Evolutionary conservation across 1,284 basidiomycete genomes (phyloP).

Genomic region (Trametes sp.): DNA sequence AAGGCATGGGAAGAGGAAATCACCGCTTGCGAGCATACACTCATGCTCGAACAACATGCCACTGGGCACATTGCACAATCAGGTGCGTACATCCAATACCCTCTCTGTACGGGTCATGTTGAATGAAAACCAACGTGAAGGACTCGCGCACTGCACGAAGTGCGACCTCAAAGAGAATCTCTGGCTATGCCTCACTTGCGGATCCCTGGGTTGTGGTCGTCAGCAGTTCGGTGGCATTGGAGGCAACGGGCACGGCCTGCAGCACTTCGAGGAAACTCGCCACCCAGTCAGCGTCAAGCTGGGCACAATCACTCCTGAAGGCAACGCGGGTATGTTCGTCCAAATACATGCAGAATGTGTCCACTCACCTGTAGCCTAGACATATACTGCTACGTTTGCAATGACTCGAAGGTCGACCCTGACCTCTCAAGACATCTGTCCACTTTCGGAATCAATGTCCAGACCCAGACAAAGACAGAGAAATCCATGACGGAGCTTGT

Average conservation of each 20-base stretch:
- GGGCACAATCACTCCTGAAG: conserved; percentile 97
- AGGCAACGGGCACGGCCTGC: conserved; percentile 91
- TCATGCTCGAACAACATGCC: conserved; percentile 74
- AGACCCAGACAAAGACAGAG: conserved; percentile 89
- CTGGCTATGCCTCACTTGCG: conserved; percentile 96
- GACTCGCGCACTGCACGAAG: conserved; percentile 76
- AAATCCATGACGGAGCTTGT: conserved; percentile 98
- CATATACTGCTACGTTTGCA: conserved; percentile 94
- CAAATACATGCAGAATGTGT: background rate
- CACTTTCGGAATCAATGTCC: conserved; percentile 89
- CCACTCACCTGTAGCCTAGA: conserved; percentile 55
- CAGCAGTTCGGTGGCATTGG: conserved; percentile 86
- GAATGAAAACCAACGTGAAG: conserved; percentile 45
- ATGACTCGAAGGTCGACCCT: conserved; percentile 88
- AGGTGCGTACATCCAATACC: conserved; percentile 46
- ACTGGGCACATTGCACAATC: conserved; percentile 61
- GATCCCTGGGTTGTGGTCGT: conserved; percentile 94
- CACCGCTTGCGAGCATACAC: conserved; percentile 85
- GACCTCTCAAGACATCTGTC: conserved; percentile 79
- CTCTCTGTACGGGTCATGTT: background rate
- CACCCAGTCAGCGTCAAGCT: conserved; percentile 94
- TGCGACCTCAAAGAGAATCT: conserved; percentile 90
- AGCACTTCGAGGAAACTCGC: conserved; percentile 79
- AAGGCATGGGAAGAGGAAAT: conserved; percentile 99
- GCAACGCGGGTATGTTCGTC: conserved; percentile 71